phyloP scores from a whole-genome alignment of 1,284 basidiomycete species.

The Apiotrichum laibachii region DNA sequence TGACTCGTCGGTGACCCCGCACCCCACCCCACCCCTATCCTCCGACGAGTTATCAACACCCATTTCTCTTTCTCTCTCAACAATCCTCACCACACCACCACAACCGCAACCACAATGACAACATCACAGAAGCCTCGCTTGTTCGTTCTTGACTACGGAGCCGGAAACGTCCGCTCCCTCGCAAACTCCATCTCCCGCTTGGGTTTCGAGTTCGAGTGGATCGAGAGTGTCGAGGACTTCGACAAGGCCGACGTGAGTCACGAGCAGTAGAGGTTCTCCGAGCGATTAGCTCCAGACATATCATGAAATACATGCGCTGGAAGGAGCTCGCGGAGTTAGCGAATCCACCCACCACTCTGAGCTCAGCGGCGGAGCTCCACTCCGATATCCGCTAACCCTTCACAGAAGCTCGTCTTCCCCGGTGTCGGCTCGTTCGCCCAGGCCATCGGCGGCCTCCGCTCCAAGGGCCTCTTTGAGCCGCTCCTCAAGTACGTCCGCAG shows the following conservation, averaged over 20 bases:
- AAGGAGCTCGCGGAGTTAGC: not conserved
- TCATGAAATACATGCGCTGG: too few species aligned
- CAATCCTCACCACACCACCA: not conserved
- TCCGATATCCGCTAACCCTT: not conserved
- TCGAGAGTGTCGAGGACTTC: conserved; percentile 79
- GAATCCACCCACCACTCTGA: not conserved
- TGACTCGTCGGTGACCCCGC: too few species aligned
- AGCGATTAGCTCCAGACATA: too few species aligned
- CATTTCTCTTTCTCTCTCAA: not conserved
- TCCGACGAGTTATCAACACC: not conserved
- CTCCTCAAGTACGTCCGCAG: conserved; percentile 79
- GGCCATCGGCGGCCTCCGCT: conserved; percentile 73
- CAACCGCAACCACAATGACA: not conserved
- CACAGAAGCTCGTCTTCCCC: conserved; percentile 90
- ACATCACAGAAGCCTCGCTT: conserved; percentile 53
- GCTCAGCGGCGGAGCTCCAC: not conserved
- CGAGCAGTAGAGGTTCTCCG: too few species aligned
- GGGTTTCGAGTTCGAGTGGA: conserved; percentile 88
- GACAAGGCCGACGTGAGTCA: conserved; percentile 78
- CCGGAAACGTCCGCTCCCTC: conserved; percentile 82
- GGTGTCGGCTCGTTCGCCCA: conserved; percentile 95
- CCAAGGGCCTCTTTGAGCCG: conserved; percentile 75
- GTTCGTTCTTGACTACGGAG: conserved; percentile 92
- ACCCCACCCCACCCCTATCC: too few species aligned
- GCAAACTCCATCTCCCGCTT: conserved; percentile 88